Conservation (phyloP, 1,139 yeast species). For the Spathaspora jeffriesii region DNA sequence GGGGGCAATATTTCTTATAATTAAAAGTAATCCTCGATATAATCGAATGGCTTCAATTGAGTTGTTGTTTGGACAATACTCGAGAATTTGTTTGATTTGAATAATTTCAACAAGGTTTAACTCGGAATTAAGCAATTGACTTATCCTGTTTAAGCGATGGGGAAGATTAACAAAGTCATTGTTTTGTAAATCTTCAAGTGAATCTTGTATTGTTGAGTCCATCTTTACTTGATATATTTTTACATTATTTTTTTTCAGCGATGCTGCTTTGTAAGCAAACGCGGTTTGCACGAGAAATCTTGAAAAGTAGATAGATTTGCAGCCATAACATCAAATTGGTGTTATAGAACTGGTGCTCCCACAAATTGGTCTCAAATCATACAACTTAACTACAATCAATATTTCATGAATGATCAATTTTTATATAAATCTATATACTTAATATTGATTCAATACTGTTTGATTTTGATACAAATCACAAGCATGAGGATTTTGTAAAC, state of each 20-base stretch:
- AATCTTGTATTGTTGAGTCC: not conserved
- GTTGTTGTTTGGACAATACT: not conserved
- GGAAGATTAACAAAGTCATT: not conserved
- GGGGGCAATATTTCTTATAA: conserved; percentile 1
- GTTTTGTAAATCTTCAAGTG: not conserved
- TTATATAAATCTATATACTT: not conserved
- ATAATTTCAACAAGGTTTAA: not conserved
- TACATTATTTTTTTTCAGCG: not conserved
- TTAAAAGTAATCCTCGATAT: conserved; percentile 1
- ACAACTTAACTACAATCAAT: no score
- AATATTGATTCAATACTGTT: conserved; percentile 11
- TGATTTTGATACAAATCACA: conserved; percentile 31
- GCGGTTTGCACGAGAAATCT: no score
- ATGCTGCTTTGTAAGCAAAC: not conserved
- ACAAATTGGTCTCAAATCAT: no score
- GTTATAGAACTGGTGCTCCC: no score
- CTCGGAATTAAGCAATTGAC: not conserved
- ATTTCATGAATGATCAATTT: no score
- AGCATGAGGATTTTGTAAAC: conserved; percentile 40
- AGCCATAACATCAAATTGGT: no score
- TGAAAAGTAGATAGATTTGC: no score
- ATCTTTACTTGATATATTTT: not conserved
- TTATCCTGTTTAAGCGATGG: not conserved
- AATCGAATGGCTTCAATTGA: not conserved
- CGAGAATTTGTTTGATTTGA: conserved; percentile 1